phyloP scores from a whole-genome alignment of 768 basidiomycete species.

The Sporobolomyces roseus region DNA sequence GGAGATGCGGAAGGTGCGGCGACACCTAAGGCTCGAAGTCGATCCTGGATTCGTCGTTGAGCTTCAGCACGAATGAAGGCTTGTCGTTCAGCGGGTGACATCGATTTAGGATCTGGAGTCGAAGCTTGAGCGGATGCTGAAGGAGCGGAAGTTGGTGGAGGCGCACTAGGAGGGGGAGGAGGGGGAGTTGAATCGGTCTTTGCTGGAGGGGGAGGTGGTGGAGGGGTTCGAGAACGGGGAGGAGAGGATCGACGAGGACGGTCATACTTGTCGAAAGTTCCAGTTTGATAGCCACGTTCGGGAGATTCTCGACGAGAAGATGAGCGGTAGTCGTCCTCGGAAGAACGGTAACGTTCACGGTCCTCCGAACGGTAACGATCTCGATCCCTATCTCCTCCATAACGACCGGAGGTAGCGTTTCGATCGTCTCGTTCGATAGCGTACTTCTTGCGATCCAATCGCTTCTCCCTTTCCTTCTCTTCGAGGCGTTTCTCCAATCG shows the following conservation, averaged over 20 bases:
- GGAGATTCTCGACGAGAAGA: constrained; percentile 14
- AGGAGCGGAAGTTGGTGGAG: constrained; percentile 46
- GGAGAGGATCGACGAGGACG: constrained; percentile 51
- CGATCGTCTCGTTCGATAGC: constrained; percentile 71
- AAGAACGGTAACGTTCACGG: constrained; percentile 21
- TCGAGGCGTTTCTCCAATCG: constrained; percentile 81
- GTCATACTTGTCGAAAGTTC: constrained; percentile 46
- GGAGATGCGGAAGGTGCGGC: constrained; percentile 56
- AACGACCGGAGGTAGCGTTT: constrained; percentile 56
- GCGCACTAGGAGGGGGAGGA: constrained; percentile 54
- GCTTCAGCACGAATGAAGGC: constrained; percentile 76
- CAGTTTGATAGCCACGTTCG: constrained; percentile 39
- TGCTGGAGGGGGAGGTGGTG: constrained; percentile 33
- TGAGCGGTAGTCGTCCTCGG: constrained; percentile 35
- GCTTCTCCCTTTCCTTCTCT: constrained; percentile 68
- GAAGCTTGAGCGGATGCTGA: constrained; percentile 41
- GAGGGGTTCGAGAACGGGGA: constrained; percentile 36
- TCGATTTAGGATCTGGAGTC: constrained; percentile 60
- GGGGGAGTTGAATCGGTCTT: constrained; percentile 52
- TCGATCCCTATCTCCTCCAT: constrained; percentile 49
- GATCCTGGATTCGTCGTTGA: constrained; percentile 71
- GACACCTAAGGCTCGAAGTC: constrained; percentile 80
- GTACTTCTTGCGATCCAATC: constrained; percentile 74
- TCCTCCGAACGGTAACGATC: constrained; percentile 42
- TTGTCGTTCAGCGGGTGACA: constrained; percentile 78